A percentile compares a stretch with the other conserved stretches of the same genome.
These are phyloP conservation scores for Sugiyamaella neomexicana DNA, from an alignment of 1,139 yeast species.

Conservation along the genomic window DNA sequence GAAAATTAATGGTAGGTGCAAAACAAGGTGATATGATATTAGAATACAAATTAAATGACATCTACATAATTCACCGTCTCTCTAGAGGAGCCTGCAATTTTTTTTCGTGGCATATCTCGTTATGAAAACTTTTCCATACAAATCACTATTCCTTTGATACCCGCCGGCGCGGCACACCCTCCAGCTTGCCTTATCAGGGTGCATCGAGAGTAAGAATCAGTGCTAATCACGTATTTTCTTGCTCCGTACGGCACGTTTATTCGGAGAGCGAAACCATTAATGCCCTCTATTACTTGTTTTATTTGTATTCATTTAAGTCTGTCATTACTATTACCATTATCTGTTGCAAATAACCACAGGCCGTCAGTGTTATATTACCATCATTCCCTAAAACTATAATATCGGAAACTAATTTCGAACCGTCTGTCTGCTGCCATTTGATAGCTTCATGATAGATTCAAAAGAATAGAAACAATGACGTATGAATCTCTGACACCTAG, in stretches of 20 bases:
- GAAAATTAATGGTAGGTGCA: no score
- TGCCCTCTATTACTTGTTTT: neutral
- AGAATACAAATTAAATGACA: no score
- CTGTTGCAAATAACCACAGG: neutral
- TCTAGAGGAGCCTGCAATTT: no score
- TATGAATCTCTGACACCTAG: slow-evolving; percentile 13
- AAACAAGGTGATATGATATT: no score
- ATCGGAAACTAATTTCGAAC: neutral
- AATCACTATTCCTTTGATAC: neutral
- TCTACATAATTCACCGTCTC: no score
- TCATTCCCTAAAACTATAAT: neutral
- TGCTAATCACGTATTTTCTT: slow-evolving; percentile 9
- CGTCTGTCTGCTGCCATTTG: neutral
- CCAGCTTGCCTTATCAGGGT: slow-evolving; percentile 4
- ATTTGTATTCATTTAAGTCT: neutral
- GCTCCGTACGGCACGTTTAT: slow-evolving; percentile 9
- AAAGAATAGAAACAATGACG: neutral
- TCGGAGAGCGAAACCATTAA: slow-evolving; percentile 11
- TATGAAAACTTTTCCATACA: no score
- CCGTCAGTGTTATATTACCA: neutral
- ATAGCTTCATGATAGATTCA: neutral
- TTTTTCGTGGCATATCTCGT: neutral
- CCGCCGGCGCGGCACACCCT: neutral
- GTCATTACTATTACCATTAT: neutral
- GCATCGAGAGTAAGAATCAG: slow-evolving; percentile 11